A percentile compares a stretch with the other conserved stretches of the same genome.
These are phyloP conservation scores for Kingdonia uniflora DNA, from an alignment of 164 flowering plant species.

Conservation along the genomic window DNA sequence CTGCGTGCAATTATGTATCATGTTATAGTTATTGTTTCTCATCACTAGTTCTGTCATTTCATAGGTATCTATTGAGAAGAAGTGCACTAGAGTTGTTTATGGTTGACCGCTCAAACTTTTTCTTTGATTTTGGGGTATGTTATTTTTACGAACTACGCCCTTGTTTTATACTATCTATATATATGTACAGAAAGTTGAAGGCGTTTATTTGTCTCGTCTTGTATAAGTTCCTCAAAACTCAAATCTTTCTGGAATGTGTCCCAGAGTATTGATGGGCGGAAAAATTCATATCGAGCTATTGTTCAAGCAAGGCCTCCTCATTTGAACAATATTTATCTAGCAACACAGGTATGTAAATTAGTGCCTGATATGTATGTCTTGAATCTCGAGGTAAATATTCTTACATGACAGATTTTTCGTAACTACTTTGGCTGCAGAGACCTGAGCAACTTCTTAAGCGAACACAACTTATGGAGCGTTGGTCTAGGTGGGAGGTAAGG, in stretches of 20 bases:
- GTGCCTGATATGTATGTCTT: slow-evolving; percentile 1
- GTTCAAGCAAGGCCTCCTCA: slow-evolving; percentile 92
- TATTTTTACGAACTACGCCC: no score
- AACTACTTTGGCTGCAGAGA: slow-evolving; percentile 40
- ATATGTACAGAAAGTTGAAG: no score
- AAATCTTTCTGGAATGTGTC: slow-evolving; percentile 7
- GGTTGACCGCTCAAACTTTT: slow-evolving; percentile 95
- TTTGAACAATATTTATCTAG: slow-evolving; percentile 85
- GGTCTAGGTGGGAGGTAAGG: slow-evolving; percentile 98
- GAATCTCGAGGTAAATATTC: neutral
- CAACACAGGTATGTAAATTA: slow-evolving; percentile 66
- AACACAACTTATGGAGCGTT: slow-evolving; percentile 98
- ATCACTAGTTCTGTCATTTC: neutral
- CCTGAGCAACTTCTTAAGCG: slow-evolving; percentile 94
- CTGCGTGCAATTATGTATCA: no score
- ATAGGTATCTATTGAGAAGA: slow-evolving; percentile 90
- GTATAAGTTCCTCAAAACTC: no score
- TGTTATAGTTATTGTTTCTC: neutral
- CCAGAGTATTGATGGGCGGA: slow-evolving; percentile 73
- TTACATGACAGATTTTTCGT: neutral
- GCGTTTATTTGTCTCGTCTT: no score
- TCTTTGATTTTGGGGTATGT: slow-evolving; percentile 96
- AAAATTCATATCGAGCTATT: slow-evolving; percentile 87
- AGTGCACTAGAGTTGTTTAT: slow-evolving; percentile 96
- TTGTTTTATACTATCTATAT: no score